phyloP scores from a whole-genome alignment of 2,329 filamentous ascomycete species.

The Verticillium klebahnii region DNA sequence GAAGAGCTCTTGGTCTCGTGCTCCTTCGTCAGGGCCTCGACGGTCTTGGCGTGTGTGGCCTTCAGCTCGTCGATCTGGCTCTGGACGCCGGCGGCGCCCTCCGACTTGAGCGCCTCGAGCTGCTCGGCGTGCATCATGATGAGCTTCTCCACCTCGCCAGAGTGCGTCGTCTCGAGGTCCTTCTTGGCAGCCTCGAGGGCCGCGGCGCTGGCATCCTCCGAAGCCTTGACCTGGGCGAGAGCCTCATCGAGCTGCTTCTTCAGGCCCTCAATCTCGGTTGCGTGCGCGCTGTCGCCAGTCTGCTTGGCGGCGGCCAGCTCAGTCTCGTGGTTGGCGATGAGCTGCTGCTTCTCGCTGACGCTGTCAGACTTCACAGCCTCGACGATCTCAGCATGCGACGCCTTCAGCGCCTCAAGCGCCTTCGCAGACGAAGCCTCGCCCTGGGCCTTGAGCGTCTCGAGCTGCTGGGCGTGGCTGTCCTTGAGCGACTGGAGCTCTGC shows the following conservation, averaged over 20 bases:
- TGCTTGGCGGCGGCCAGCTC: conserved; percentile 25
- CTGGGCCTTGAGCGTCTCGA: conserved; percentile 38
- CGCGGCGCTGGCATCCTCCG: conserved; percentile 36
- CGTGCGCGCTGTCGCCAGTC: conserved; percentile 26
- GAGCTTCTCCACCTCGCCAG: conserved; percentile 43
- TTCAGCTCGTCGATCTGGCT: conserved; percentile 40
- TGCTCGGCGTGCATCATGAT: conserved; percentile 36
- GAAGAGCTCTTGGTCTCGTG: conserved; percentile 26
- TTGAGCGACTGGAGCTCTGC: conserved; percentile 50
- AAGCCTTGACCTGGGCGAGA: conserved; percentile 23
- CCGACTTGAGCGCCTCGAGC: conserved; percentile 33
- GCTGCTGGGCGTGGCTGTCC: conserved; percentile 46
- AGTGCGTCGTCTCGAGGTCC: conserved; percentile 40
- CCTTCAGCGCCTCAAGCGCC: conserved; percentile 37
- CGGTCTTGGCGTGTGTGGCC: conserved; percentile 28
- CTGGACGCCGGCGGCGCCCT: conserved; percentile 28
- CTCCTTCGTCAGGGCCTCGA: conserved; percentile 35
- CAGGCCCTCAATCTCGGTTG: conserved; percentile 28
- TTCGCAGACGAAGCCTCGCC: conserved; percentile 32
- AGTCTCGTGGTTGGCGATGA: conserved; percentile 23
- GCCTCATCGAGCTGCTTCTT: conserved; percentile 27
- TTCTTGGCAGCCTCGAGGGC: conserved; percentile 40
- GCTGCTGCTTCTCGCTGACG: conserved; percentile 30
- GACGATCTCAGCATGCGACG: conserved; percentile 37
- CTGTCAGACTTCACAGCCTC: conserved; percentile 37